Percentiles rank a stretch among this genome's conserved stretches.
phyloP scores from a whole-genome alignment of 2,329 filamentous ascomycete genomes.

The Daldinia eschscholtzii region DNA sequence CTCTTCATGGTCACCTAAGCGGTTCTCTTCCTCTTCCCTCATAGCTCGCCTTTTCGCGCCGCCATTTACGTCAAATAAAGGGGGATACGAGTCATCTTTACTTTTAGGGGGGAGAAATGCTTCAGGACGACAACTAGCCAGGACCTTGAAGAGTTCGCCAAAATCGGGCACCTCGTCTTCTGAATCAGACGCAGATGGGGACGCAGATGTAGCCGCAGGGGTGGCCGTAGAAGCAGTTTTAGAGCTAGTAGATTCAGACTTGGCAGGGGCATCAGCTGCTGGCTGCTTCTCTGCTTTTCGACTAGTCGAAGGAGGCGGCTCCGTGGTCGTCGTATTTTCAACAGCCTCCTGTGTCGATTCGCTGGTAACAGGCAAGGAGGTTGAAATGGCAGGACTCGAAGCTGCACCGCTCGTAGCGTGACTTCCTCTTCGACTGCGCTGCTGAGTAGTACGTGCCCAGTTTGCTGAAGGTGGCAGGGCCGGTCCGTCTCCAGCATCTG shows the following conservation, averaged over 20 bases:
- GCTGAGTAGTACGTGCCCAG: constrained; percentile 83
- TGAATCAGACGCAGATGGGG: not conserved
- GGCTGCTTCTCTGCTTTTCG: constrained; percentile 50
- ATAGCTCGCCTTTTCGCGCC: constrained; percentile 84
- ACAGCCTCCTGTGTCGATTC: constrained; percentile 63
- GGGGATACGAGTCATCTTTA: constrained; percentile 66
- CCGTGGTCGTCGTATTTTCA: constrained; percentile 53
- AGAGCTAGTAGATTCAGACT: constrained; percentile 16
- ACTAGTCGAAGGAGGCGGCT: constrained; percentile 48
- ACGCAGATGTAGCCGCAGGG: too few relatives aligned
- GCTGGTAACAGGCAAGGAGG: constrained; percentile 65
- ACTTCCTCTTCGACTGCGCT: constrained; percentile 78
- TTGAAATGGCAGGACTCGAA: constrained; percentile 82
- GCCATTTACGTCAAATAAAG: constrained; percentile 84
- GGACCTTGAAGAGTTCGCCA: constrained; percentile 44
- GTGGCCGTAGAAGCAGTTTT: constrained; percentile 6
- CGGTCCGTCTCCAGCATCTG: constrained; percentile 81
- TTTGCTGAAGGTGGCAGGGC: constrained; percentile 94
- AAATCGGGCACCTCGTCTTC: constrained; percentile 45
- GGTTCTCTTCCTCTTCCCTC: constrained; percentile 77
- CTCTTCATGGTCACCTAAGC: constrained; percentile 64
- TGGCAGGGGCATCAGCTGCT: constrained; percentile 32
- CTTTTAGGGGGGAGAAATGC: constrained; percentile 52
- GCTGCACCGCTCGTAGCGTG: constrained; percentile 84
- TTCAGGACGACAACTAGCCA: constrained; percentile 54